A percentile compares a stretch with the other conserved stretches of the same genome.
phyloP scores from a whole-genome alignment of 2,329 filamentous ascomycete genomes.

The Aulographum hederae region DNA sequence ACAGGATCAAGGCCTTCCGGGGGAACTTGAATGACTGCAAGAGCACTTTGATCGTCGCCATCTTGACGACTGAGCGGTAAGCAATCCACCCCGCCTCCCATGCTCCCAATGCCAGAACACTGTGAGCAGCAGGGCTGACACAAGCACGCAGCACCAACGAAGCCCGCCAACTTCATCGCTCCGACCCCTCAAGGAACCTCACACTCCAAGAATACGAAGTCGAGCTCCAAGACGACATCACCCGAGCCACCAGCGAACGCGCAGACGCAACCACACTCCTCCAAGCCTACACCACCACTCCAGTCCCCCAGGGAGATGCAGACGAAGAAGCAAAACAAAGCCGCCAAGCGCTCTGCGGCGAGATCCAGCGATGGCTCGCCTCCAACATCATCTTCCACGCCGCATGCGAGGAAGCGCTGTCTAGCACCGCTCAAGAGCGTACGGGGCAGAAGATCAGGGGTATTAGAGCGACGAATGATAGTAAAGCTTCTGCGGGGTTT shows the following conservation, averaged over 20 bases:
- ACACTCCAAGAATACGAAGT: too few relatives aligned
- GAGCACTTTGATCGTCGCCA: neutral
- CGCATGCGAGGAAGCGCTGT: constrained; percentile 4
- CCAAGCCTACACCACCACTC: too few relatives aligned
- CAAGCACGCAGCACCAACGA: too few relatives aligned
- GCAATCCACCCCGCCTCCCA: too few relatives aligned
- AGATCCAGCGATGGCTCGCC: neutral
- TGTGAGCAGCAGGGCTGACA: neutral
- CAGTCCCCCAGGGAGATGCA: too few relatives aligned
- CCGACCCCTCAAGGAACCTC: too few relatives aligned
- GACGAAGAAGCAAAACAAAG: constrained; percentile 4
- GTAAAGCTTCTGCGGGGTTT: constrained; percentile 6
- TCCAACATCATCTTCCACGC: constrained; percentile 3
- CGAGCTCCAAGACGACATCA: too few relatives aligned
- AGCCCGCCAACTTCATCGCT: too few relatives aligned
- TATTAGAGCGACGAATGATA: constrained; percentile 7
- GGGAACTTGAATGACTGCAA: constrained; percentile 1
- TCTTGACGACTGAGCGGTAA: neutral
- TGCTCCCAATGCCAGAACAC: too few relatives aligned
- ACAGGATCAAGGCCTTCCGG: constrained; percentile 2
- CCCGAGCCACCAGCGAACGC: too few relatives aligned
- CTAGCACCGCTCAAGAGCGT: constrained; percentile 5
- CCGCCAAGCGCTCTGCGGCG: constrained; percentile 1
- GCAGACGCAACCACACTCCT: too few relatives aligned
- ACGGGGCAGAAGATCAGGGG: constrained; percentile 6